Conservation (phyloP, 2,329 filamentous ascomycete genomes). For the Microthyrium microscopicum region DNA sequence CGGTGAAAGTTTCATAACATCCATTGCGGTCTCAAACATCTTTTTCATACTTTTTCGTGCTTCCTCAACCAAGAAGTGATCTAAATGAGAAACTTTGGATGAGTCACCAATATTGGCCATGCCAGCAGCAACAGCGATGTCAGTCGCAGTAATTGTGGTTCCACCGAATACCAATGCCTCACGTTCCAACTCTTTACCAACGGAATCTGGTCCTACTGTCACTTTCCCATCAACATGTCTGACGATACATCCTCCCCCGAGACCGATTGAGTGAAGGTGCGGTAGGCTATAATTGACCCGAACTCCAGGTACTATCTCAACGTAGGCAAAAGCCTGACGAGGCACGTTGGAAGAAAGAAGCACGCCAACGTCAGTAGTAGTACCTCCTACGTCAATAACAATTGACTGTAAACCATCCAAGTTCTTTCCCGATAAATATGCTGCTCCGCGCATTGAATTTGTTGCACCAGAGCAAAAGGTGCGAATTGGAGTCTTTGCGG, state of each 20-base stretch:
- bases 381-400: conserved; percentile 52
- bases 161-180: conserved; percentile 42
- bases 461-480: conserved; percentile 36
- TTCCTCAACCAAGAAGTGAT: conserved; percentile 20
- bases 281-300: conserved; percentile 32
- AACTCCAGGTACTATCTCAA: conserved; percentile 40
- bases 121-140: conserved; percentile 28
- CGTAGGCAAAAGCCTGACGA: conserved; percentile 44
- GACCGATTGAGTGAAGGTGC: conserved; percentile 27
- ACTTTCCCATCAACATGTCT: conserved; percentile 22
- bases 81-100: conserved; percentile 18
- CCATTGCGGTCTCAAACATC: conserved; percentile 40
- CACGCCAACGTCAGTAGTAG: conserved; percentile 47
- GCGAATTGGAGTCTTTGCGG: conserved; percentile 31
- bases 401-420: conserved; percentile 30
- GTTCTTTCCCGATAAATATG: conserved; percentile 17
- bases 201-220: conserved; percentile 44
- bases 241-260: conserved; percentile 42
- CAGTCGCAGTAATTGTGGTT: conserved; percentile 40
- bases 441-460: conserved; percentile 36
- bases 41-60: conserved; percentile 27
- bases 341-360: conserved; percentile 46
- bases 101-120: conserved; percentile 27
- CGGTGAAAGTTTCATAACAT: conserved; percentile 46
- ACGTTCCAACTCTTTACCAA: conserved; percentile 38